These are phyloP conservation scores for Sarcomyxa edulis DNA, from an alignment of 768 basidiomycete species.

Conservation along the genomic window DNA sequence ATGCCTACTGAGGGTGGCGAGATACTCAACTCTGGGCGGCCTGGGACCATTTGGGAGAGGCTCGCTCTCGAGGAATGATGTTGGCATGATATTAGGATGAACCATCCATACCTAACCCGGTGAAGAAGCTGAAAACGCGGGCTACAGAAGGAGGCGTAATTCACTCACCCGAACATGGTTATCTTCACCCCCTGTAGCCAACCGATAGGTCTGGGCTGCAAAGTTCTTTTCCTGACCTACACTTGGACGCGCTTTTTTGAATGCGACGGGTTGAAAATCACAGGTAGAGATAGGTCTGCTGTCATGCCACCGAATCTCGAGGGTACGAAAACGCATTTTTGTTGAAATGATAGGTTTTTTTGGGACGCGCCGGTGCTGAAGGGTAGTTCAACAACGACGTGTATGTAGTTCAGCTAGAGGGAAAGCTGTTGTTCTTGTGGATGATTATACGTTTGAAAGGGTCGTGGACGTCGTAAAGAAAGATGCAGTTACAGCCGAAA, in stretches of 20 bases:
- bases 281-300: slow-evolving; percentile 92
- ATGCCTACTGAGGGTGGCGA: slow-evolving; percentile 89
- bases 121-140: slow-evolving; percentile 6
- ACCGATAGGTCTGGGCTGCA: slow-evolving; percentile 72
- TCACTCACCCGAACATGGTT: slow-evolving; percentile 89
- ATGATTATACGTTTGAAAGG: too few species aligned
- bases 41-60: slow-evolving; percentile 26
- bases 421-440: too few species aligned
- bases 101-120: slow-evolving; percentile 87
- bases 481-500: too few species aligned
- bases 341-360: too few species aligned
- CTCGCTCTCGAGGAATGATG: slow-evolving; percentile 43
- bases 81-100: slow-evolving; percentile 81
- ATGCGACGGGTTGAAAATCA: slow-evolving; percentile 87
- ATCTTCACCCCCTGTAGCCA: slow-evolving; percentile 95
- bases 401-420: too few species aligned
- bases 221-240: slow-evolving; percentile 48
- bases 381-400: too few species aligned
- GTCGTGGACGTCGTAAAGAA: too few species aligned
- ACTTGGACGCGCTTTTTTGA: slow-evolving; percentile 72
- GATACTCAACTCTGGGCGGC: slow-evolving; percentile 89
- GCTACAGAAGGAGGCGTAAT: slow-evolving; percentile 2
- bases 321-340: slow-evolving; percentile 84
- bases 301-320: slow-evolving; percentile 97
- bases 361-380: too few species aligned